phyloP scores from a whole-genome alignment of 805 yeast species.

The Wickerhamomyces canadensis region DNA sequence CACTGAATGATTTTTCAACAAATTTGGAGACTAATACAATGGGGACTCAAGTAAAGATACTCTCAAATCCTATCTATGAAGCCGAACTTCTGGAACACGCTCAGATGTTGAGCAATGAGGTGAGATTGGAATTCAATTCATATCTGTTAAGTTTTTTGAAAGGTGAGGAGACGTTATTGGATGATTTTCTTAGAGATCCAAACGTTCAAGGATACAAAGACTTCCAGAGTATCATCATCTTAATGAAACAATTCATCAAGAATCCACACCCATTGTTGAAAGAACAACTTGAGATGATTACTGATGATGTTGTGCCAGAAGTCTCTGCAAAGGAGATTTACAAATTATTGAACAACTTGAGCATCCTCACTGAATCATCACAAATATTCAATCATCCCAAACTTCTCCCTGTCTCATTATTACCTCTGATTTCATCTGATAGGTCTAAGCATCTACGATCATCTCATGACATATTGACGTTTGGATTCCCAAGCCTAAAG shows the following conservation, averaged over 20 bases:
- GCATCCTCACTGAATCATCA: neutral
- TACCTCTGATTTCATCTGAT: neutral
- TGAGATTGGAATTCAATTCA: neutral
- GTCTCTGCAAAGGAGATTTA: conserved; percentile 1
- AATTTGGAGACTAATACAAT: conserved; percentile 1
- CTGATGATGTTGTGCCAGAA: neutral
- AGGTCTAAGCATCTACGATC: conserved; percentile 5
- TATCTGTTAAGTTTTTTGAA: neutral
- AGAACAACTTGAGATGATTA: neutral
- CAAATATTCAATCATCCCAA: neutral
- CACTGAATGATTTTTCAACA: neutral
- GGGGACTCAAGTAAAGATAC: conserved; percentile 4
- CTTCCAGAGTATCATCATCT: neutral
- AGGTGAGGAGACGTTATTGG: neutral
- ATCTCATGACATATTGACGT: conserved; percentile 1
- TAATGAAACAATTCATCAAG: conserved; percentile 5
- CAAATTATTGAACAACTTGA: neutral
- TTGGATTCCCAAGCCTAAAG: conserved; percentile 8
- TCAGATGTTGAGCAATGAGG: neutral
- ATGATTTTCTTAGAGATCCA: neutral
- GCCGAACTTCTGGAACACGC: conserved; percentile 5
- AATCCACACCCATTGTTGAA: conserved; percentile 1
- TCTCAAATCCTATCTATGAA: conserved; percentile 5
- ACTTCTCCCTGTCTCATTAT: neutral
- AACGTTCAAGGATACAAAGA: neutral